These are phyloP conservation scores for Beta vulgaris DNA, from an alignment of 148 eudicot genomes.

Conservation along the genomic window DNA sequence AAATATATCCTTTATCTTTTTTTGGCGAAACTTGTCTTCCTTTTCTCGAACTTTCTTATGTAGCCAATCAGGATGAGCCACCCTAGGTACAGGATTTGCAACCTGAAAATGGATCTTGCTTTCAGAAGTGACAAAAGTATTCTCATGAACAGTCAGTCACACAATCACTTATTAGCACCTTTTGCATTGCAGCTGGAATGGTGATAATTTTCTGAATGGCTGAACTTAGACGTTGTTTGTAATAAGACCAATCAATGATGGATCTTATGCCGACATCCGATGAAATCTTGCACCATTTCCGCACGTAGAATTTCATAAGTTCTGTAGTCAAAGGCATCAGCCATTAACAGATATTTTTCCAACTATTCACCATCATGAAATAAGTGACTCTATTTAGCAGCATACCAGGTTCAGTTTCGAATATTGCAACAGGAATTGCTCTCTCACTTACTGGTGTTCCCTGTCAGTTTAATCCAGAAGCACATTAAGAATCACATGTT, in stretches of 20 bases:
- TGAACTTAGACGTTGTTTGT: constrained; percentile 92
- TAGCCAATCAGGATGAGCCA: constrained; percentile 97
- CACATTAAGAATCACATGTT: constrained; percentile 11
- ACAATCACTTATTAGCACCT: constrained; percentile 50
- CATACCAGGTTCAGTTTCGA: constrained; percentile 86
- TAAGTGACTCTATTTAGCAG: constrained; percentile 11
- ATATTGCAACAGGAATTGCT: constrained; percentile 98
- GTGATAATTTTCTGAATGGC: constrained; percentile 93
- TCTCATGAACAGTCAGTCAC: not conserved
- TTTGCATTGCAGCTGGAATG: constrained; percentile 99
- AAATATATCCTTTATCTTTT: constrained; percentile 80
- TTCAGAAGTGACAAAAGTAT: constrained; percentile 20
- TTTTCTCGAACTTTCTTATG: constrained; percentile 94
- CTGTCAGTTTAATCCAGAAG: constrained; percentile 42
- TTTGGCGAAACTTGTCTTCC: constrained; percentile 90
- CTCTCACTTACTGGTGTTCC: constrained; percentile 97
- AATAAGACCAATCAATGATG: constrained; percentile 97
- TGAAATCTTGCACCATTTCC: constrained; percentile 96
- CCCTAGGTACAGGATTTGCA: constrained; percentile 97
- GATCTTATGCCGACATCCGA: constrained; percentile 83
- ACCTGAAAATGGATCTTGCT: constrained; percentile 46
- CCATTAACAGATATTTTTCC: constrained; percentile 16
- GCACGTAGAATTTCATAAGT: constrained; percentile 80
- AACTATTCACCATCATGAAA: not conserved
- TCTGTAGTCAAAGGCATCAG: constrained; percentile 43